Conservation (phyloP, 2,329 filamentous ascomycete genomes). For the Aspergillus sp. region DNA sequence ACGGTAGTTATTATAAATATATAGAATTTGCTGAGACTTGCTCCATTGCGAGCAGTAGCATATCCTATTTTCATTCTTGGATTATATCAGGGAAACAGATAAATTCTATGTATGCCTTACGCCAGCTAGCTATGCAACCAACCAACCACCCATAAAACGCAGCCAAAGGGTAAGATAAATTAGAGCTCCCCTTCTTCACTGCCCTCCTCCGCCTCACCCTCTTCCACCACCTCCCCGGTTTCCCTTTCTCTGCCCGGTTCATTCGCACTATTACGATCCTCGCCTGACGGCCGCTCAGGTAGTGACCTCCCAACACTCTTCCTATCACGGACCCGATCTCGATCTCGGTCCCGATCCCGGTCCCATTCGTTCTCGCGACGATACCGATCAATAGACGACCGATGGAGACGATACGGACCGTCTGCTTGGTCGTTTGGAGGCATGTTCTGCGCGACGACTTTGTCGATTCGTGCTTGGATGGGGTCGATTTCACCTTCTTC, state of each 20-base stretch:
- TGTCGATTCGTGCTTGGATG: constrained; percentile 30
- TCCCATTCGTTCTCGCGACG: background rate
- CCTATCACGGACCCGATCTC: constrained; percentile 3
- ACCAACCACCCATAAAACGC: no score
- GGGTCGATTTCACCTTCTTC: constrained; percentile 16
- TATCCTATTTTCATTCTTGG: no score
- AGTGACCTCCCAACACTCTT: background rate
- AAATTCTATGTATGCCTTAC: no score
- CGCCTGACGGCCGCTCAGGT: background rate
- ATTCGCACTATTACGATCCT: no score
- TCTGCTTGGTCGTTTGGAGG: constrained; percentile 1
- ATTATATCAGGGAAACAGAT: no score
- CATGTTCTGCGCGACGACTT: constrained; percentile 25
- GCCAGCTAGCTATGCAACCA: no score
- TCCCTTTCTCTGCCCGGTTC: no score
- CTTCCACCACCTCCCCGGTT: background rate
- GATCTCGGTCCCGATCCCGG: background rate
- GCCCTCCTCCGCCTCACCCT: constrained; percentile 26
- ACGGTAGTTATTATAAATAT: background rate
- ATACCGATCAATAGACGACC: background rate
- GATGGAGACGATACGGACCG: background rate
- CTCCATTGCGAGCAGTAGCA: no score
- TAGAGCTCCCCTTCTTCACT: constrained; percentile 39
- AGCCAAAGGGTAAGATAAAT: background rate
- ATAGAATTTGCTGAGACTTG: no score